Base-by-base conservation (phyloP, 768 basidiomycete genomes). In the Arthromyces matolae region DNA sequence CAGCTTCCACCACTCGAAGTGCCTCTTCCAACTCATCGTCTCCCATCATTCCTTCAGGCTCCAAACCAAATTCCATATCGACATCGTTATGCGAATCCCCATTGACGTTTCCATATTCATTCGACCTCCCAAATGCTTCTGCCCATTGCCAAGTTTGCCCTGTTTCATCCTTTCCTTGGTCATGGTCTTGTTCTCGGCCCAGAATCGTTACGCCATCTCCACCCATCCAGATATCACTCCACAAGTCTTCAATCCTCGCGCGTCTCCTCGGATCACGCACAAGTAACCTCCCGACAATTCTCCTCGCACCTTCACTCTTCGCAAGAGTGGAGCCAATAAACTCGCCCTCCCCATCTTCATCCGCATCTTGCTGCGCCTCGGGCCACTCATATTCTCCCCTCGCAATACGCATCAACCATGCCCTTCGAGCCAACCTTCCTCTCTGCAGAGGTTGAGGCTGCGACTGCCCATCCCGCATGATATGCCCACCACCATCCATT, bases 331-430 rank as follows among this genome's bases (percentile, higher is more conserved):
- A 63, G 4, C 73, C 73, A 46, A 63, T 60, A 39, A 73, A 56
- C 53, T 69, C 69, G 25, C 59, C 66, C 5, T 60, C 60, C 8
- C 56, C 65, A 6, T 28, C 45, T 19, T 34, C 40, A 27, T 36
- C 18, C 23, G 20, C 18, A 36, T 38, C 31, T n/a, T n/a, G n/a
- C 23, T 7, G 42, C 20, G 45, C 45, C 25, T 59, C 63, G 34
- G 88, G 86, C 89, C 88, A 95, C 43, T 70, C 60, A 65, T 83
- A 93, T 60, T 89, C 84, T 35, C 83, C 86, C 60, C 80, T 78
- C 12, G 90, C 91, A 57, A 94, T 92, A 42, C 79, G 73, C 72
- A 91, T 80, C 54, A 93, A 69, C 74, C 85, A 83, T 42, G 70
- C 71, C 51, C 80, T 63, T 53, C 78, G 66, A 61, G 74, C 70